phyloP scores from a whole-genome alignment of 2,329 filamentous ascomycete species.

The Ascochyta clinopodiicola region DNA sequence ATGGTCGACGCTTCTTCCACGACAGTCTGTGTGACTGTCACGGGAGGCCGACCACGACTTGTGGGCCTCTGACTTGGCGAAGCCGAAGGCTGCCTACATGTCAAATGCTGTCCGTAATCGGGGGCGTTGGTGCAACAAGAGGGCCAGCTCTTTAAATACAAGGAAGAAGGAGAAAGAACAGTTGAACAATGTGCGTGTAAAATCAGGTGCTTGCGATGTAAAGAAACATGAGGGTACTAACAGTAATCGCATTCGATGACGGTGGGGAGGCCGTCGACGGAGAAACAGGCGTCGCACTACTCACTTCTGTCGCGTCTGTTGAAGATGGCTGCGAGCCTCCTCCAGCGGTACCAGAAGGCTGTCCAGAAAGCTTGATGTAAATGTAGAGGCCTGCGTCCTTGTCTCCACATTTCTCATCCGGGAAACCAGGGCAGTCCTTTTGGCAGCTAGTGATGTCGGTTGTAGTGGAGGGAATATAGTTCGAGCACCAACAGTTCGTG shows the following conservation, averaged over 20 bases:
- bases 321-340: conserved; percentile 38
- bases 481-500: conserved; percentile 75
- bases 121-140: neutral
- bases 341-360: conserved; percentile 65
- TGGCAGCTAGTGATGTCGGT: conserved; percentile 59
- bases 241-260: conserved; percentile 30
- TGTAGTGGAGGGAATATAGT: conserved; percentile 64
- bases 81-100: conserved; percentile 44
- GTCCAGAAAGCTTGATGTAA: conserved; percentile 62
- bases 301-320: conserved; percentile 34
- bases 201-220: conserved; percentile 23
- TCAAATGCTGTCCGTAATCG: conserved; percentile 36
- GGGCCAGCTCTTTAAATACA: neutral
- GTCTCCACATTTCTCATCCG: conserved; percentile 70
- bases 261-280: conserved; percentile 20
- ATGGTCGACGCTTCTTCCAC: conserved; percentile 27
- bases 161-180: conserved; percentile 2
- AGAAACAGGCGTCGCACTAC: conserved; percentile 27
- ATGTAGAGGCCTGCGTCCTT: conserved; percentile 61
- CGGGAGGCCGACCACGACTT: conserved; percentile 27
- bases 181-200: conserved; percentile 6
- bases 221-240: conserved; percentile 38
- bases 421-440: conserved; percentile 71
- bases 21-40: conserved; percentile 39
- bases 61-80: conserved; percentile 36